phyloP scores from a whole-genome alignment of 208 protist genomes.

The Acanthamoeba pearcei region DNA sequence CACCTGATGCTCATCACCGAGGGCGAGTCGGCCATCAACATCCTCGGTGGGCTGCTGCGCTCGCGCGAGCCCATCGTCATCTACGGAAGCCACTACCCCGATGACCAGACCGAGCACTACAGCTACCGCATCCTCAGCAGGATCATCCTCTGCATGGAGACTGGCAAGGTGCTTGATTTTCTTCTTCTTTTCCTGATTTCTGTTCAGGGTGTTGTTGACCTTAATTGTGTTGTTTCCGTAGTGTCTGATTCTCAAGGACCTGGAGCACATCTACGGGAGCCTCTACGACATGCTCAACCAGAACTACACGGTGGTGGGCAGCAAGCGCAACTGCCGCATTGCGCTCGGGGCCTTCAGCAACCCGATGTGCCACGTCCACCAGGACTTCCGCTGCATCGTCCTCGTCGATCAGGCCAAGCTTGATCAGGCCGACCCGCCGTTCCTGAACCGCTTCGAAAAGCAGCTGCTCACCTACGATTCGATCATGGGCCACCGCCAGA shows the following conservation, averaged over 20 bases:
- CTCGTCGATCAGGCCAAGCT: constrained; percentile 24
- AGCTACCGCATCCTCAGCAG: constrained; percentile 64
- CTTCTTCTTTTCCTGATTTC: constrained; percentile 80
- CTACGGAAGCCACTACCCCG: constrained; percentile 22
- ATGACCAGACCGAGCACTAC: constrained; percentile 72
- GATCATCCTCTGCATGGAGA: constrained; percentile 83
- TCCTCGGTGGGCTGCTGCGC: constrained; percentile 13
- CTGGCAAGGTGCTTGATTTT: constrained; percentile 6
- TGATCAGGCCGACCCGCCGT: constrained; percentile 56
- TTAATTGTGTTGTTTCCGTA: background rate
- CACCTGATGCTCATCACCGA: constrained; percentile 74
- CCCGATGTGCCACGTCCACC: constrained; percentile 79
- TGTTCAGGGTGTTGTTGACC: constrained; percentile 86
- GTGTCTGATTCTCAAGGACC: constrained; percentile 80
- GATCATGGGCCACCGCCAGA: too few relatives aligned
- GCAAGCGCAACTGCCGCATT: constrained; percentile 65
- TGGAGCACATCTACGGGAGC: constrained; percentile 85
- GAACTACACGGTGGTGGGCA: constrained; percentile 80
- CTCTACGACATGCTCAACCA: constrained; percentile 92
- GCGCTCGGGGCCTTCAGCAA: constrained; percentile 76
- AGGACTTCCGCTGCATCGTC: constrained; percentile 80
- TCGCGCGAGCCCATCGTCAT: background rate
- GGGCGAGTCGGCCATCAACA: constrained; percentile 5
- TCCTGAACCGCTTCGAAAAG: constrained; percentile 89
- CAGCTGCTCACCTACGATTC: constrained; percentile 70